These are phyloP conservation scores for Flueggea neowawraea DNA, from an alignment of 441 rosid genomes.

Conservation along the genomic window DNA sequence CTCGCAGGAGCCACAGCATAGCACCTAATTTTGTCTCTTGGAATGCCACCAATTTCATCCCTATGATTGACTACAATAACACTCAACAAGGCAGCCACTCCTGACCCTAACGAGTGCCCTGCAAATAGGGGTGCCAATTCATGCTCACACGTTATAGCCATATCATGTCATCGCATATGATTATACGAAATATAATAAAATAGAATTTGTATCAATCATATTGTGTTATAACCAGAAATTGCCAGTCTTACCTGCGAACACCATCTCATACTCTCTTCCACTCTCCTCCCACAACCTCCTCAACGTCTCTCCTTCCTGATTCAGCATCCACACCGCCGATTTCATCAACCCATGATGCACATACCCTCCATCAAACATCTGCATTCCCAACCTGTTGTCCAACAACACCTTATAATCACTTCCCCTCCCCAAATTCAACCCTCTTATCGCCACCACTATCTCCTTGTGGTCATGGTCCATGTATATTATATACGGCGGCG, in stretches of 20 bases:
- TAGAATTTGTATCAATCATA: too few species aligned
- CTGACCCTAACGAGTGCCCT: constrained; percentile 92
- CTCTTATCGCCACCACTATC: constrained; percentile 79
- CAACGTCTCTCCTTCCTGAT: constrained; percentile 61
- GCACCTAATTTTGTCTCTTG: constrained; percentile 60
- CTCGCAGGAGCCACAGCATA: constrained; percentile 90
- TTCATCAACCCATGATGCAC: constrained; percentile 81
- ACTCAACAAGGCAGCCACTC: constrained; percentile 73
- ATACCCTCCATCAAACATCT: constrained; percentile 76
- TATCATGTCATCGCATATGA: too few species aligned
- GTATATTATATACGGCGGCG: constrained; percentile 88
- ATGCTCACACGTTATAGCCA: too few species aligned
- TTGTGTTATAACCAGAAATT: too few species aligned
- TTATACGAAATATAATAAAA: too few species aligned
- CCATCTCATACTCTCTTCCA: constrained; percentile 56
- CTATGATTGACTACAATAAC: constrained; percentile 49
- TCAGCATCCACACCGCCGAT: constrained; percentile 77
- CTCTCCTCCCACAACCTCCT: constrained; percentile 68
- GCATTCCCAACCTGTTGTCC: constrained; percentile 65
- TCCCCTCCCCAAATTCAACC: constrained; percentile 64
- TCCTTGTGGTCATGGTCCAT: constrained; percentile 59
- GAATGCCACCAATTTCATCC: constrained; percentile 59
- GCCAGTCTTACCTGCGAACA: constrained; percentile 46
- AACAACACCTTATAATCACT: constrained; percentile 75
- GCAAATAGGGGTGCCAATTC: constrained; percentile 40